A percentile compares a stretch with the other conserved stretches of the same genome.
These are phyloP conservation scores for Albifimbria verrucaria DNA, from an alignment of 2,329 filamentous ascomycete species.

Conservation along the genomic window DNA sequence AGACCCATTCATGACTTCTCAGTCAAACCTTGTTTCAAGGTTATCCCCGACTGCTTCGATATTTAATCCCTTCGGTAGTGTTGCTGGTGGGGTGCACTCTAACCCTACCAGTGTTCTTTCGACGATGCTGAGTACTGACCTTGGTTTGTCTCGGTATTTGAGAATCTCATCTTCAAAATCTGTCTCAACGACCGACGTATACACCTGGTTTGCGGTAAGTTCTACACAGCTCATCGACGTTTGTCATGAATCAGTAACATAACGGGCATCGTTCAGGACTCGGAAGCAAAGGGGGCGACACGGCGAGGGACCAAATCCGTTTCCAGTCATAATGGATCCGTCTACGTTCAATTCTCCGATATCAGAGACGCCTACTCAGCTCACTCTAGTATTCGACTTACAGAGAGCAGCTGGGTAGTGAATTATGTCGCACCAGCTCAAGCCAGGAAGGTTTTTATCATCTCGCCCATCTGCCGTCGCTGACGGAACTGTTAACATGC, in stretches of 20 bases:
- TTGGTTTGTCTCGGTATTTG: constrained; percentile 43
- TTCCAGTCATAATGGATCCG: constrained; percentile 33
- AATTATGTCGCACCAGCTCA: constrained; percentile 16
- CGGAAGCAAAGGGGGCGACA: constrained; percentile 28
- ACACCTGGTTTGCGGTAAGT: constrained; percentile 43
- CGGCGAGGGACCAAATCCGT: constrained; percentile 36
- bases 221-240: neutral
- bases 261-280: constrained; percentile 27
- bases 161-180: constrained; percentile 31
- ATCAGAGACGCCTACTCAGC: constrained; percentile 56
- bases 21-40: constrained; percentile 32
- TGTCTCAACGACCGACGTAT: constrained; percentile 34
- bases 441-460: constrained; percentile 9
- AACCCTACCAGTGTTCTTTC: neutral
- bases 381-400: constrained; percentile 40
- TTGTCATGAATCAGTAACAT: neutral
- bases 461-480: neutral
- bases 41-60: constrained; percentile 62
- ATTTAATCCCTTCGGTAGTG: constrained; percentile 48
- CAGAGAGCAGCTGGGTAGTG: constrained; percentile 42
- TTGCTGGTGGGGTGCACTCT: neutral
- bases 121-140: constrained; percentile 38
- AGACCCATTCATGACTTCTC: constrained; percentile 52
- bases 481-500: constrained; percentile 6
- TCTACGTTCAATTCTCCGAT: constrained; percentile 57